Evolutionary conservation across 768 basidiomycete genomes (phyloP), one percentile per base, ranked within the genome.

Genomic region (Trametes cingulata): DNA sequence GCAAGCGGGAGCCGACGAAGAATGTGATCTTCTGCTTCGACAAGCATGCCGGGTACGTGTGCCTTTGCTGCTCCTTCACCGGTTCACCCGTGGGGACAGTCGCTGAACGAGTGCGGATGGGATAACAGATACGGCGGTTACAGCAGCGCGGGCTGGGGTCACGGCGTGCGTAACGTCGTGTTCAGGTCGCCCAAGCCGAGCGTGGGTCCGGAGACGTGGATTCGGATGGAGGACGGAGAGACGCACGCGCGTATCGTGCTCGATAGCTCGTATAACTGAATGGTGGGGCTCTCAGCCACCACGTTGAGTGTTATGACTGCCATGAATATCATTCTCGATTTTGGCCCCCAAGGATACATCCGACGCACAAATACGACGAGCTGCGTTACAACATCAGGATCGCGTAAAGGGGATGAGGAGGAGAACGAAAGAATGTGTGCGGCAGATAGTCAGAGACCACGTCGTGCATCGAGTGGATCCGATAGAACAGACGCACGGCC

Each of bases 1-100:
- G 90, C 61, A 81, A 82, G 8, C 82, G 87, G 17, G 86, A 90
- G 60, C 80, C 80, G 1, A 78, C 77, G 3, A 83, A 84, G 61
- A 74, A 82, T 40, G 79, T 87, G 9, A 80, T 88, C 0, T 89
- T 90, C 70, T 92, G 90, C 69, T 92, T 91, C 63, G 80, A 81
- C 67, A 91, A 91, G 69, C 90, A 91, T 68, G 86, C 87, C 1
- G 89, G 88, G 84, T 88, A 64, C 13, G 68, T 69, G 45, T 29
- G 2, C 6, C 27, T 14, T 7, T n/a, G 7, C 52, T 13, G 15
- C 40, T 5, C 1, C 43, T 43, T 20, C 6, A 3, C n/a, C 8
- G 3, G 22, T 27, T 6, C 39, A 40, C n/a, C n/a, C n/a, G n/a
- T n/a, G n/a, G 39, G 14, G 14, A 15, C 6, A 6, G 5, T 40